Percentiles rank a stretch among this genome's conserved stretches.
These are phyloP conservation scores for Metschnikowia arizonensis DNA, from an alignment of 805 yeast species.

Conservation along the genomic window DNA sequence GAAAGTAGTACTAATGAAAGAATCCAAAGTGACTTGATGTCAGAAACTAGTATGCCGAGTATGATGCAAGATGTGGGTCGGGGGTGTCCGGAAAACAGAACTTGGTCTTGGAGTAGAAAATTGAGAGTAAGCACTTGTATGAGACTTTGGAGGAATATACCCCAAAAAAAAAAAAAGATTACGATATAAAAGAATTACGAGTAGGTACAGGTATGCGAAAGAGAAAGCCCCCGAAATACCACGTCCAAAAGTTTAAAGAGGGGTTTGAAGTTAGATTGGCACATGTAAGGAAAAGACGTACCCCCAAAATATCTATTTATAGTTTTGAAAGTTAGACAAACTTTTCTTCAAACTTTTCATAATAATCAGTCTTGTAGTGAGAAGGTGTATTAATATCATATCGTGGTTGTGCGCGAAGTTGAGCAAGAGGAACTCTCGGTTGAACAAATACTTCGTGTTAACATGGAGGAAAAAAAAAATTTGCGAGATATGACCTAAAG, in stretches of 20 bases:
- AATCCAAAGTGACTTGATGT: background rate
- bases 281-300: too few species aligned
- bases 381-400: background rate
- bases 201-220: constrained; percentile 1
- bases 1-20: background rate
- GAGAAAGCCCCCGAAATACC: background rate
- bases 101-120: background rate
- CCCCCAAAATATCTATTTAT: too few species aligned
- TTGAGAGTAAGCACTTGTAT: background rate
- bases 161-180: constrained; percentile 1
- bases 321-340: background rate
- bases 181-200: constrained; percentile 5
- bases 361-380: background rate
- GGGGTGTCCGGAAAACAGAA: background rate
- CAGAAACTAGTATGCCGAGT: background rate
- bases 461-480: background rate
- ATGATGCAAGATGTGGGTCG: background rate
- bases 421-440: background rate
- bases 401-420: constrained; percentile 3
- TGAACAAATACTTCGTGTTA: background rate
- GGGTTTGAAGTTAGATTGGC: too few species aligned
- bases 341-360: background rate
- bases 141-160: constrained; percentile 1
- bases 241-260: too few species aligned
- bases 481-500: background rate